Base-by-base conservation (phyloP, 192 early-diverging fungal species). In the Funneliformis geosporum region DNA sequence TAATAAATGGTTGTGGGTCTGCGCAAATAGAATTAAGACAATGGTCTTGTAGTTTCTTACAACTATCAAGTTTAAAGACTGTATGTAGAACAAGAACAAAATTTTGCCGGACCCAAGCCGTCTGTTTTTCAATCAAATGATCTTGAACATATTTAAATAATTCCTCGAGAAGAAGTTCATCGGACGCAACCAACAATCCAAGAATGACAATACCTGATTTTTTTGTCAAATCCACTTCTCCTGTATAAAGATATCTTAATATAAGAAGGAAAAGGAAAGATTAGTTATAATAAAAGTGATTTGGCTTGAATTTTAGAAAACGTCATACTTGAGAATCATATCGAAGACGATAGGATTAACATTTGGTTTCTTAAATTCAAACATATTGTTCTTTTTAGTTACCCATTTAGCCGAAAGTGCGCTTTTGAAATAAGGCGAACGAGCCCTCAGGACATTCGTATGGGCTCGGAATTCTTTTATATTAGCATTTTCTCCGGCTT, bases 141-240 rank as follows among this genome's bases (percentile, higher is more conserved):
- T 75, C 73, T 38, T 75, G 73, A n/a, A 18, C 21, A 60, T 75
- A 40, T 38, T 8, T 59, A n/a, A 75, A 60, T 60, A 75, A 38
- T 75, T 75, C 73, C n/a, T 38, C 50, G 1, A 75, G 23, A 11
- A 43, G 27, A 27, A 75, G 28, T 60, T 75, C 73, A 21, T 75
- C 73, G 27, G 73, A 75, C 23, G 73, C 73, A 38, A 60, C 38
- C 33, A 75, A 38, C 27, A 75, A 55, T 5, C 33, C 38, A 33
- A 75, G 43, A 60, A 75, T 75, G 16, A 38, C 73, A n/a, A 25
- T 2, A 16, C 73, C 73, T 27, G 27, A 43, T 60, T 60, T 50
- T 38, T 75, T 38, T 1, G 55, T 28, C 12, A 75, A 75, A 33
- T 74, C 73, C 23, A 75, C 23, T 38, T 60, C 28, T 25, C 73